A percentile compares a stretch with the other conserved stretches of the same genome.
Conservation (phyloP, 208 protist genomes). For the Leishmania lainsoni region DNA sequence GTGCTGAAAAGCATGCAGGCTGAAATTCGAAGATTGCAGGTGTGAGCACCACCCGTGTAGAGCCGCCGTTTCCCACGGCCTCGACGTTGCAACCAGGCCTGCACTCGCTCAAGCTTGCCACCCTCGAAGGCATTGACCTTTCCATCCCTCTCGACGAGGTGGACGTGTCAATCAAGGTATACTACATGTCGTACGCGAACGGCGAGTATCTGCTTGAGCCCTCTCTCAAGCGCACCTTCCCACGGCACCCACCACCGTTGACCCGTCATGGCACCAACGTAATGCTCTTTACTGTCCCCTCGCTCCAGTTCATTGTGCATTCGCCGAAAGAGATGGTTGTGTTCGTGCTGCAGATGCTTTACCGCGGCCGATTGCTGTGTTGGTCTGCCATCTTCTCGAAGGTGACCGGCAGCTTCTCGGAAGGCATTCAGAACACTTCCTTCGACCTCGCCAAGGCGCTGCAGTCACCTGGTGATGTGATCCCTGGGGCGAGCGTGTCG, state of each 20-base stretch:
- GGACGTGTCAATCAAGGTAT: constrained; percentile 47
- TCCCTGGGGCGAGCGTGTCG: constrained; percentile 37
- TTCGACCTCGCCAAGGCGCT: constrained; percentile 56
- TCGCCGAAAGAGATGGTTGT: constrained; percentile 50
- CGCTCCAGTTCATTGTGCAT: constrained; percentile 57
- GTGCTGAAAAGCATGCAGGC: constrained; percentile 34
- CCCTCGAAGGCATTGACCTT: constrained; percentile 56
- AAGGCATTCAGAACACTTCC: constrained; percentile 41
- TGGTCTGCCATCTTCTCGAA: constrained; percentile 56
- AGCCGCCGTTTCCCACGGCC: constrained; percentile 40
- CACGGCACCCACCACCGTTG: constrained; percentile 25
- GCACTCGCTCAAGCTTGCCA: constrained; percentile 46
- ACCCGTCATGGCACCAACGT: constrained; percentile 30
- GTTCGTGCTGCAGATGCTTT: constrained; percentile 48
- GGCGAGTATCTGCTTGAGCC: constrained; percentile 55
- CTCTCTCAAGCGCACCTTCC: constrained; percentile 36
- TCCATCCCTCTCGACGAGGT: constrained; percentile 52
- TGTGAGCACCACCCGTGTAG: constrained; percentile 8
- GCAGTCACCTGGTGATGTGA: constrained; percentile 36
- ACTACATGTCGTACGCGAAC: constrained; percentile 56
- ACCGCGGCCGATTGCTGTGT: constrained; percentile 50
- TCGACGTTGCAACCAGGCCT: constrained; percentile 35
- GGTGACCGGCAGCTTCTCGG: constrained; percentile 40
- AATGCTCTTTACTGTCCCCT: constrained; percentile 38
- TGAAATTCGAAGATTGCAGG: constrained; percentile 31